Evolutionary conservation across 768 basidiomycete genomes (phyloP), one percentile per base, ranked within the genome.

Genomic region (Amanita exitialis): DNA sequence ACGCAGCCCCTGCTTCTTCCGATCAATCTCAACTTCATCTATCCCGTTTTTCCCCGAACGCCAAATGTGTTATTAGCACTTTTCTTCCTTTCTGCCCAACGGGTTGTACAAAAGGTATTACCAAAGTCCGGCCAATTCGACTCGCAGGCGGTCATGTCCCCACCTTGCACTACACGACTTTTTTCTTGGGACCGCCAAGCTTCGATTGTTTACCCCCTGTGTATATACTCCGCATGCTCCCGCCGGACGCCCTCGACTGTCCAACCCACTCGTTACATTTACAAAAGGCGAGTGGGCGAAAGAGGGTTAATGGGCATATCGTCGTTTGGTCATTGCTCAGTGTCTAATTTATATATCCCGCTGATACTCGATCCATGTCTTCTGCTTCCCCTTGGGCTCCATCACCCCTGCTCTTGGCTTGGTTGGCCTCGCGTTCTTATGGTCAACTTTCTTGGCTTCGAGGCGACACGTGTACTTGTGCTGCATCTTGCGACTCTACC

Each of bases 61-160:
- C 42, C 50, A 35, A 42, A 32, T 51, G 50, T 51, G 50, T 51
- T 51, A 51, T 34, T 51, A 51, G 42, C 42, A 21, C 32, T 36
- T 44, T 51, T 44, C 20, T 35, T 44, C 21, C 37, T 23, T 44
- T 25, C 16, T 30, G n/a, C 25, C 20, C 2, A 35, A 25, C 25
- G 43, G 49, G 50, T 51, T 50, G 49, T 50, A 50, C 49, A 50
- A 50, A 50, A 49, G 48, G 50, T 44, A 44, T 21, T 12, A 51
- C 23, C 42, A 23, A 42, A 44, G 50, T 44, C 42, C 42, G 49
- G 42, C 42, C 37, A 51, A 51, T 30, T 39, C 41, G 49, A 51
- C 20, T 51, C 43, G 15, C 43, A 34, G 42, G 34, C 50, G 50
- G 50, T 44, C 42, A 51, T 51, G 37, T 44, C 43, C 38, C 23